These are phyloP conservation scores for Podospora comata DNA, from an alignment of 495 filamentous ascomycete species.

Conservation along the genomic window DNA sequence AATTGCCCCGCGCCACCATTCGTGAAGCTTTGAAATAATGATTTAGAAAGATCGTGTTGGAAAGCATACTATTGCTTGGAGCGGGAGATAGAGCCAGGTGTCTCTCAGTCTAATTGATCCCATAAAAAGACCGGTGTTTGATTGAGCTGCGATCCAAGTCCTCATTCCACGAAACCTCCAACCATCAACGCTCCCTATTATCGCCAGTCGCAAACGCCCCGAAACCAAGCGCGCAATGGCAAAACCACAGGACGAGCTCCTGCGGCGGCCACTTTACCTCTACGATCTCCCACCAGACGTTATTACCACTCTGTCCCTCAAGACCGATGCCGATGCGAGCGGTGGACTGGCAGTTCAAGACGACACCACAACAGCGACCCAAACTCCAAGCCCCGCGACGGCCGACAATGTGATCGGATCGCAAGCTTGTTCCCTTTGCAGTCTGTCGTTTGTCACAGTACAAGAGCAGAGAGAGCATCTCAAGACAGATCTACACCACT, in stretches of 20 bases:
- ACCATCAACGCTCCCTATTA: not conserved
- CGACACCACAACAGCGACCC: slow-evolving; percentile 24
- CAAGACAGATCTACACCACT: slow-evolving; percentile 87
- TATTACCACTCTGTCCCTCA: slow-evolving; percentile 63
- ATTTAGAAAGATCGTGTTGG: not conserved
- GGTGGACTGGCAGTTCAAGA: slow-evolving; percentile 29
- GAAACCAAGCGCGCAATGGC: slow-evolving; percentile 23
- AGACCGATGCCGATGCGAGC: slow-evolving; percentile 43
- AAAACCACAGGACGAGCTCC: slow-evolving; percentile 37
- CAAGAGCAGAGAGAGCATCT: slow-evolving; percentile 82
- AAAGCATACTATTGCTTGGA: not conserved
- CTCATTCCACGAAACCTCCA: not conserved
- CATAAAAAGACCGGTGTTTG: not conserved
- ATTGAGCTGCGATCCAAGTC: not conserved
- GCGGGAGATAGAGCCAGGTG: no score
- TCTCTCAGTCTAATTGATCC: no score
- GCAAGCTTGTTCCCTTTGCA: slow-evolving; percentile 80
- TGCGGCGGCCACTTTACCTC: slow-evolving; percentile 53
- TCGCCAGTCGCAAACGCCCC: not conserved
- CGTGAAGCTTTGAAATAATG: not conserved
- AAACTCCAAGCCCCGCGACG: slow-evolving; percentile 28
- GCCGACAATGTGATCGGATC: slow-evolving; percentile 51
- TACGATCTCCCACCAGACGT: slow-evolving; percentile 83
- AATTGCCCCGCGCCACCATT: slow-evolving; percentile 18
- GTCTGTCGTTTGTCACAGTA: slow-evolving; percentile 62